phyloP scores from a whole-genome alignment of 2,329 filamentous ascomycete genomes.

The Septoria linicola region DNA sequence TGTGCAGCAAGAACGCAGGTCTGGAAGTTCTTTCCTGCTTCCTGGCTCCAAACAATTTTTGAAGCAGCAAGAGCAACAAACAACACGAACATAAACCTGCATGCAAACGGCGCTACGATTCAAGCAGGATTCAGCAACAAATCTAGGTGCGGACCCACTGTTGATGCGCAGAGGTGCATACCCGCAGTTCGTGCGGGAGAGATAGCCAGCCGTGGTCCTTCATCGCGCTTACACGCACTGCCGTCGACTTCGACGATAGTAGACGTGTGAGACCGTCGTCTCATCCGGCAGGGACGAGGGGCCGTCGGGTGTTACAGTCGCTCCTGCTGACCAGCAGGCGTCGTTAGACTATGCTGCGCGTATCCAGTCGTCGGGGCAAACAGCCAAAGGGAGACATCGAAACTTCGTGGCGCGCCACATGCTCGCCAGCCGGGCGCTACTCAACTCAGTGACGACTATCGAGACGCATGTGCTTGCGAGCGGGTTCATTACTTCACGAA shows the following conservation, averaged over 20 bases:
- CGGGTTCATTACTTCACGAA: too few relatives aligned
- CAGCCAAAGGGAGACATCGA: too few relatives aligned
- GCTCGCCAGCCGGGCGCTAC: too few relatives aligned
- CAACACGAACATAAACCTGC: neutral
- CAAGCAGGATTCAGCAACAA: neutral
- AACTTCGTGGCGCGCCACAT: too few relatives aligned
- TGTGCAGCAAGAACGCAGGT: too few relatives aligned
- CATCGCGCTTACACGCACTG: neutral
- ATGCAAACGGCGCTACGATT: neutral
- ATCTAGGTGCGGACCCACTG: neutral
- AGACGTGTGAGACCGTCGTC: neutral
- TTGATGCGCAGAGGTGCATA: neutral
- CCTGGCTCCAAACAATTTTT: neutral
- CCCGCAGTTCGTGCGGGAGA: neutral
- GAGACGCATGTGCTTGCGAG: too few relatives aligned
- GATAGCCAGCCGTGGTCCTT: conserved; percentile 1
- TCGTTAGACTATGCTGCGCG: too few relatives aligned
- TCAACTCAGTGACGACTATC: too few relatives aligned
- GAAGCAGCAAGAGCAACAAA: neutral
- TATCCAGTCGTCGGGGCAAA: too few relatives aligned
- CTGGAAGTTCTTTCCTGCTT: too few relatives aligned
- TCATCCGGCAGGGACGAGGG: neutral
- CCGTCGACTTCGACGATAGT: neutral
- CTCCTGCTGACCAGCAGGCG: too few relatives aligned
- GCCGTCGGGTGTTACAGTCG: neutral